Base-by-base conservation (phyloP, 768 basidiomycete species). In the Gloeostereum incarnatum region DNA sequence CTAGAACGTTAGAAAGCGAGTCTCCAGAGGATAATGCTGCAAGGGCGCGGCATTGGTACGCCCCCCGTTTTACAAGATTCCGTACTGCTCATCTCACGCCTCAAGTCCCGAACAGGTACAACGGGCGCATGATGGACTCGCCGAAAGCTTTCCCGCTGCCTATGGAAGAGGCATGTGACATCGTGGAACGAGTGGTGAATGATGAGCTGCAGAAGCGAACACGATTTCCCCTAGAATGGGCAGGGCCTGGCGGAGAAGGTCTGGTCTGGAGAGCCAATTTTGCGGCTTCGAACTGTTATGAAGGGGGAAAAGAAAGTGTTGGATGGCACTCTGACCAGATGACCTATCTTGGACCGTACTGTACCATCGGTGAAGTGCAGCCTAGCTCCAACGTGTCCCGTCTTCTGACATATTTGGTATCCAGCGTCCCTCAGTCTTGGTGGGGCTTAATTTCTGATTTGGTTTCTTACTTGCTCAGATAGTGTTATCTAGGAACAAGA, bases 271-370 rank as follows among this genome's bases (percentile, higher is more conserved):
- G 73, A 38, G 88, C 87, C 1, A 90, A 89, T 46, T 86, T 90
- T 17, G 87, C 87, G 3, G 87, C 86, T 1, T 75, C 86, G 2
- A 90, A 90, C 48, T 81, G 86, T 46, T 90, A 90, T 43, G 73
- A 80, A 52, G 86, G 86, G n/a, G 69, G 71, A 25, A 79, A 81
- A 51, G 86, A 88, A 55, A 75, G 77, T 35, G 87, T 90, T 3
- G 87, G 88, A 0, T 79, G 73, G 50, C 88, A 90, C 53, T 79
- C 86, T 3, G 87, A 90, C 54, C 81, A 83, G 38, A 56, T 86
- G 39, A 86, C 86, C 0, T 81, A 82, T 58, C 63, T 90, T 5
- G 88, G 87, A 7, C 87, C 87, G 10, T 87, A 80, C 56, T 78
- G 84, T 4, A 89, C 87, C 0, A 90, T 90, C 38, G 52, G 52